Percentiles rank a stretch among this genome's conserved stretches.
phyloP scores from a whole-genome alignment of 768 basidiomycete species.

The Astraeus odoratus region DNA sequence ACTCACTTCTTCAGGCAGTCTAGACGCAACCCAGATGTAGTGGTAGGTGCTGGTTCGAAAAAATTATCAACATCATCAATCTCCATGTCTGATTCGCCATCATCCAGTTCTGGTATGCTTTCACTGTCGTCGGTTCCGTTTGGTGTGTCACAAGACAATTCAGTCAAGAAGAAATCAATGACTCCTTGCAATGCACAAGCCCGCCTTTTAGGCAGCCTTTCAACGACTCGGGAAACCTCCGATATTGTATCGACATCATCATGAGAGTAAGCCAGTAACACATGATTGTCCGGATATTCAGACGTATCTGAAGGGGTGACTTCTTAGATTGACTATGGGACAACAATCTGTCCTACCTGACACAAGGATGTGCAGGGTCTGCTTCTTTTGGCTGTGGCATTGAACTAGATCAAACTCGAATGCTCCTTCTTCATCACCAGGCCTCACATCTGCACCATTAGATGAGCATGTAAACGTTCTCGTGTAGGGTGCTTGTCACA shows the following conservation, averaged over 20 bases:
- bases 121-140: constrained; percentile 32
- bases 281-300: constrained; percentile 57
- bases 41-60: not conserved
- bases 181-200: constrained; percentile 40
- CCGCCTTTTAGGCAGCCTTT: constrained; percentile 35
- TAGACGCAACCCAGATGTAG: not conserved
- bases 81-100: constrained; percentile 19
- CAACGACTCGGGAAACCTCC: constrained; percentile 36
- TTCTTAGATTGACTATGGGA: not conserved
- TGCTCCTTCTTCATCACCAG: constrained; percentile 61
- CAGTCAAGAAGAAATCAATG: constrained; percentile 35
- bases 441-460: constrained; percentile 34
- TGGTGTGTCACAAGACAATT: constrained; percentile 25
- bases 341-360: constrained; percentile 34
- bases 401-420: constrained; percentile 43
- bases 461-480: too few relatives aligned
- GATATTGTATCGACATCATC: constrained; percentile 34
- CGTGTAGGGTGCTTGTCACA: constrained; percentile 10
- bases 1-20: constrained; percentile 4
- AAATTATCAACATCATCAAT: constrained; percentile 13
- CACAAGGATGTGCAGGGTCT: constrained; percentile 39
- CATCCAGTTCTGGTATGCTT: constrained; percentile 26
- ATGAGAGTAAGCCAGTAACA: constrained; percentile 48
- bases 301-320: constrained; percentile 46
- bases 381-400: constrained; percentile 26